Conservation (phyloP, 176 grass and related monocot species). For the Oryza meyeriana region DNA sequence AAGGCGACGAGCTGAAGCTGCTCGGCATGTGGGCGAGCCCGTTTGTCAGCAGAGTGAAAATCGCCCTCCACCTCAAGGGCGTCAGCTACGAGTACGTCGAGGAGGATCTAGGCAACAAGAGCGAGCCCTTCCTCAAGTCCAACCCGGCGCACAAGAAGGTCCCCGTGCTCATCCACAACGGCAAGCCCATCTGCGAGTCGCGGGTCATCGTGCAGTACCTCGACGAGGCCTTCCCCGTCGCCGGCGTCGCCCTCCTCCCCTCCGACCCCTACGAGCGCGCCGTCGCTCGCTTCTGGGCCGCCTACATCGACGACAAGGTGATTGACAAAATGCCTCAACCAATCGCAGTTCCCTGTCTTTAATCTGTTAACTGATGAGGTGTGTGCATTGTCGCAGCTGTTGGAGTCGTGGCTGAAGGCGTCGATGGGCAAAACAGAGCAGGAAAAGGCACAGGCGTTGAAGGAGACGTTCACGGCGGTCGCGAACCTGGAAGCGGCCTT, state of each 20-base stretch:
- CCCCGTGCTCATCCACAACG: constrained; percentile 45
- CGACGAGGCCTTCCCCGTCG: constrained; percentile 35
- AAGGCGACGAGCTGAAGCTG: constrained; percentile 44
- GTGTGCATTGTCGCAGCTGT: no score
- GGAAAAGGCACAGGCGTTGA: no score
- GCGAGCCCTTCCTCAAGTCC: constrained; percentile 38
- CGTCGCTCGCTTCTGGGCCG: constrained; percentile 45
- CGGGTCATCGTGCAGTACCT: constrained; percentile 50
- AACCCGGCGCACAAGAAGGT: constrained; percentile 62
- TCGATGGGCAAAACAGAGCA: no score
- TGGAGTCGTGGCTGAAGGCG: no score
- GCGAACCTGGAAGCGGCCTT: no score
- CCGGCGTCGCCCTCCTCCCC: constrained; percentile 27
- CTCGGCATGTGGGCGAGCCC: constrained; percentile 23
- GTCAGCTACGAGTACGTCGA: constrained; percentile 1
- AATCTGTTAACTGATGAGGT: no score
- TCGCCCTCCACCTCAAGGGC: constrained; percentile 22
- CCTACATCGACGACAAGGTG: constrained; percentile 59
- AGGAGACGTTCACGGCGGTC: no score
- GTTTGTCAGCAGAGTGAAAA: constrained; percentile 19
- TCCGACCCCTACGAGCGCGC: constrained; percentile 39
- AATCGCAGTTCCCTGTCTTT: no score
- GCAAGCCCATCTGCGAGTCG: constrained; percentile 36
- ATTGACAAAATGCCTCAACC: no score
- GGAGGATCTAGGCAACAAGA: constrained; percentile 25